These are phyloP conservation scores for Mycena leptocephala DNA, from an alignment of 768 basidiomycete species.

Conservation along the genomic window DNA sequence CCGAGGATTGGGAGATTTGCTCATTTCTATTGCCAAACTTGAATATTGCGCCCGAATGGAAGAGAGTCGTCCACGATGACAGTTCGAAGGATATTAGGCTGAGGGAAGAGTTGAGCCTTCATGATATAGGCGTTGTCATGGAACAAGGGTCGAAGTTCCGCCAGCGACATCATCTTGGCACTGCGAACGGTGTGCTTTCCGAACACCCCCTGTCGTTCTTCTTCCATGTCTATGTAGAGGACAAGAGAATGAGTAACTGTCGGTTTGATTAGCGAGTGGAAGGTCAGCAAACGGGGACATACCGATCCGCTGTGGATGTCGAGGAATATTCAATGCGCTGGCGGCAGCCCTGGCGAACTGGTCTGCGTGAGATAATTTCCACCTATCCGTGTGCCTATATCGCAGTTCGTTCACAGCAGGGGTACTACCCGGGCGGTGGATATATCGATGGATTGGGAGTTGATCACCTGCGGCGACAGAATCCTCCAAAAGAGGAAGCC, in stretches of 20 bases:
- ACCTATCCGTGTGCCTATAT: background rate
- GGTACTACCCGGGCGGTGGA: background rate
- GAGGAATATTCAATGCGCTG: slow-evolving; percentile 17
- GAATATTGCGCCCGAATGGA: background rate
- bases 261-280: background rate
- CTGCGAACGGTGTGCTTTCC: slow-evolving; percentile 3
- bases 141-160: slow-evolving; percentile 4
- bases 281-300: background rate
- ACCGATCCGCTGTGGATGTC: slow-evolving; percentile 16
- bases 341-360: slow-evolving; percentile 5
- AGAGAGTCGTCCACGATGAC: slow-evolving; percentile 1
- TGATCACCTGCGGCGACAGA: background rate
- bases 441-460: background rate
- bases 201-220: slow-evolving; percentile 1
- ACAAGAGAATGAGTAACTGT: slow-evolving; percentile 13
- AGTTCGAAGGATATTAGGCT: background rate
- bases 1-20: background rate
- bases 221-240: slow-evolving; percentile 3
- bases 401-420: background rate
- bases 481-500: slow-evolving; percentile 15
- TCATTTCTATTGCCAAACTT: slow-evolving; percentile 1
- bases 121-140: background rate
- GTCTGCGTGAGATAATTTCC: background rate
- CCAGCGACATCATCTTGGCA: slow-evolving; percentile 9
- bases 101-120: background rate